Base-by-base conservation (phyloP, 2,329 filamentous ascomycete species). In the Colletotrichum cordylinicola region DNA sequence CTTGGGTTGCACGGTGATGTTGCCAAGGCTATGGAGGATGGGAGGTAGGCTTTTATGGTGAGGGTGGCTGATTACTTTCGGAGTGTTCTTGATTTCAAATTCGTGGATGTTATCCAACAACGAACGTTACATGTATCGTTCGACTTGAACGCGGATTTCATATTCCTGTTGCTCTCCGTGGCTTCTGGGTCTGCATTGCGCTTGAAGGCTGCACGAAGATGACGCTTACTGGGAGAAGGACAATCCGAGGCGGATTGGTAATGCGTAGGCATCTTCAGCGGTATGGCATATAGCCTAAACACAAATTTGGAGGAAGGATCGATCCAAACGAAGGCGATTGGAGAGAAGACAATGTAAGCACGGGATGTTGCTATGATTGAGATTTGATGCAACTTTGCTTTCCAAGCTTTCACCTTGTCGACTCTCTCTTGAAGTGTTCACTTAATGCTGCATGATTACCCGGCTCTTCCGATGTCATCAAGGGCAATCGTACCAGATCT, bases 111-210 rank as follows among this genome's bases (percentile, higher is more conserved):
- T 43, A 10, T n/a, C 1, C 9, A n/a, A 48, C 12, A 12, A 48
- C 18, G 3, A 0, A 4, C n/a, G 0, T n/a, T 4, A 12, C 39
- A 2, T 48, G 18, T 48, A 1, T 12, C 1, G 15, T 31, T 4
- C 1, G 24, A 60, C 3, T 60, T 18, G 55, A 2, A 13, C 56
- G 29, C 24, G 56, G 56, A 27, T 31, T 60, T 5, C 56, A 31
- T 60, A 60, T 60, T 60, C 27, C 56, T 33, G 24, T 31, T 31
- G 16, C 56, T 33, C 43, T 52, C 43, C 12, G 55, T 58, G 13
- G 39, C 9, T n/a, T n/a, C 18, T 13, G 10, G 13, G 12, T 37
- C 37, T 15, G 55, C 24, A 58, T 27, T 16, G 24, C 27, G 8
- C 13, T 31, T 29, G 55, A 4, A 58, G 21, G 39, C 18, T 58